A percentile compares a stretch with the other conserved stretches of the same genome.
These are phyloP conservation scores for Vanrija humicola DNA, from an alignment of 1,284 basidiomycete species.

Conservation along the genomic window DNA sequence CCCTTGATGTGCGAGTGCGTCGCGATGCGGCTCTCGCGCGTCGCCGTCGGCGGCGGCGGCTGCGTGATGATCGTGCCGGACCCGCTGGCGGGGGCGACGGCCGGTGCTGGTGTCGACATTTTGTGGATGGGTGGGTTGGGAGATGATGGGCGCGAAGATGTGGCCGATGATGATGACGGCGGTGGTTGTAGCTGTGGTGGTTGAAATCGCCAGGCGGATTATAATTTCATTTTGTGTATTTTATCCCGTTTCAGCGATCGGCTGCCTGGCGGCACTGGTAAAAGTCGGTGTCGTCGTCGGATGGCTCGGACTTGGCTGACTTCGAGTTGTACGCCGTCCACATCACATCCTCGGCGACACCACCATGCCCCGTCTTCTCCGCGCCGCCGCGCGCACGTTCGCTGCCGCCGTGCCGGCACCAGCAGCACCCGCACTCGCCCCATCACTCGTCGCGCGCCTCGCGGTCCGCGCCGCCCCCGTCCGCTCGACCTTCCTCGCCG, in stretches of 20 bases:
- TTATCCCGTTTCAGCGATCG: slow-evolving; percentile 4
- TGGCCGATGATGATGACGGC: no score
- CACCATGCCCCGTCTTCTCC: slow-evolving; percentile 14
- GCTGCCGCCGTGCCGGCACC: not conserved
- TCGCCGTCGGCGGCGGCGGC: slow-evolving; percentile 43
- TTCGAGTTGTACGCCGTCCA: not conserved
- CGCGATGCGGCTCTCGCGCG: slow-evolving; percentile 47
- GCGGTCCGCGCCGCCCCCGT: slow-evolving; percentile 4
- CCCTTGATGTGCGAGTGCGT: slow-evolving; percentile 63
- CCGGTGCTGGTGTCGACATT: slow-evolving; percentile 13
- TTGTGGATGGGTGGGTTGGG: slow-evolving; percentile 1
- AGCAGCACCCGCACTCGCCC: slow-evolving; percentile 1
- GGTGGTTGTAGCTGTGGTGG: not conserved
- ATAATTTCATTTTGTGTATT: slow-evolving; percentile 17
- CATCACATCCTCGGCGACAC: not conserved
- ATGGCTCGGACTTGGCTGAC: not conserved
- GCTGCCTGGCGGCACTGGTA: not conserved
- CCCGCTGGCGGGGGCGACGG: slow-evolving; percentile 9
- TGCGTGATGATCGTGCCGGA: slow-evolving; percentile 40
- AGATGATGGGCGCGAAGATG: not conserved
- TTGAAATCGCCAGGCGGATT: not conserved
- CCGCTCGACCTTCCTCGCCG: not conserved
- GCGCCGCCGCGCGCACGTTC: slow-evolving; percentile 2
- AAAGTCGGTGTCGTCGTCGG: not conserved
- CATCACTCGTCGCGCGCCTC: slow-evolving; percentile 1